A percentile compares a stretch with the other conserved stretches of the same genome.
Conservation (phyloP, 2,329 filamentous ascomycete genomes). For the Aspergillus amoenus region DNA sequence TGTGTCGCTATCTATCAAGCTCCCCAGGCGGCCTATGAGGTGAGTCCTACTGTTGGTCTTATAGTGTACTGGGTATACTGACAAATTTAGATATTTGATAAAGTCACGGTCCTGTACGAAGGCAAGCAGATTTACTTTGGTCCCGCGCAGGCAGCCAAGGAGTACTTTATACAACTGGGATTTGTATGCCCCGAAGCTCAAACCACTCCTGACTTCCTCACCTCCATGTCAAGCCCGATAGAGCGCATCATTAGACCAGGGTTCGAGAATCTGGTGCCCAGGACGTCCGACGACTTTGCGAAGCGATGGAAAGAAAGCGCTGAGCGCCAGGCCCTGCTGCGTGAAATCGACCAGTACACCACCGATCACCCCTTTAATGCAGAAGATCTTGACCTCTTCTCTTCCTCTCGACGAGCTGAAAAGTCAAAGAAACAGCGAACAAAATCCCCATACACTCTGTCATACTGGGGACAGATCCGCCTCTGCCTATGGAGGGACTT, state of each 20-base stretch:
- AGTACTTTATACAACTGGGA: constrained; percentile 56
- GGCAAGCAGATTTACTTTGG: constrained; percentile 47
- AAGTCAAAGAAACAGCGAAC: neutral
- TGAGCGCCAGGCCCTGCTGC: neutral
- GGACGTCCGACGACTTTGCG: constrained; percentile 67
- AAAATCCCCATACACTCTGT: constrained; percentile 2
- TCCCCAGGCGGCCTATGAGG: constrained; percentile 12
- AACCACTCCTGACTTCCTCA: constrained; percentile 13
- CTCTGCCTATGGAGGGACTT: neutral
- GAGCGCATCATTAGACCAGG: constrained; percentile 58
- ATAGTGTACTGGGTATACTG: neutral
- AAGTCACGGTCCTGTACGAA: constrained; percentile 64
- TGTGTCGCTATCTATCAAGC: constrained; percentile 45
- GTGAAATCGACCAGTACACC: neutral
- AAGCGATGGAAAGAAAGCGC: constrained; percentile 2
- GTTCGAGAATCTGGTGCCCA: constrained; percentile 54
- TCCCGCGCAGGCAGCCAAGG: constrained; percentile 55
- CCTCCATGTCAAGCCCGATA: constrained; percentile 52
- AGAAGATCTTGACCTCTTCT: neutral
- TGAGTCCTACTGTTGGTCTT: neutral
- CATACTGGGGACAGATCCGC: constrained; percentile 5
- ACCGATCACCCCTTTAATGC: neutral
- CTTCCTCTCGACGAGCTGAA: neutral
- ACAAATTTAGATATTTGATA: constrained; percentile 51
- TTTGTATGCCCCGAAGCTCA: constrained; percentile 25